Evolutionary conservation across 2,329 filamentous ascomycete species (phyloP).

Genomic region (Diaporthe sp.): DNA sequence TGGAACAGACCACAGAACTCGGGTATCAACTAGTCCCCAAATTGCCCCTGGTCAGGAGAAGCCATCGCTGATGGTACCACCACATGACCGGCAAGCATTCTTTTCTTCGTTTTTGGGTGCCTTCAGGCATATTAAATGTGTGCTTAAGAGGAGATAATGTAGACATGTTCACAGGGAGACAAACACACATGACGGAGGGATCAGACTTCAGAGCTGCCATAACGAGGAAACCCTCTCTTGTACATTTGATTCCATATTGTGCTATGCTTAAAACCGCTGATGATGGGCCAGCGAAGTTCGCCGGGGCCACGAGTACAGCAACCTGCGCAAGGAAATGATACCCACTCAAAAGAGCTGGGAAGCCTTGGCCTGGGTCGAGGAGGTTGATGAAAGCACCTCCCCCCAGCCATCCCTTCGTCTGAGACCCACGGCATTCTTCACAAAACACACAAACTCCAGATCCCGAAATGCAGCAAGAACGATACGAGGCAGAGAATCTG

Average conservation of each 20-base stretch:
- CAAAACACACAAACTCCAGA: neutral
- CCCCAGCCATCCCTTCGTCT: neutral
- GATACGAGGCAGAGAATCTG: too few relatives aligned
- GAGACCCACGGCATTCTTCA: neutral
- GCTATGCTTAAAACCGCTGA: neutral
- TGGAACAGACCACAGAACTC: neutral
- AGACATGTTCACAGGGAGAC: neutral
- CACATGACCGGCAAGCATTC: neutral
- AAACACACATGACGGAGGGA: neutral
- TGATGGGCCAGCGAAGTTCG: too few relatives aligned
- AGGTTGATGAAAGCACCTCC: too few relatives aligned
- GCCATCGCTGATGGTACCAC: neutral
- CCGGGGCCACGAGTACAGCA: too few relatives aligned
- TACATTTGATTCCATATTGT: neutral
- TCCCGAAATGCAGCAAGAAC: neutral
- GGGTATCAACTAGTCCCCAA: too few relatives aligned
- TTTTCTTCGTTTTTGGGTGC: too few relatives aligned
- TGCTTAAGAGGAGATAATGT: too few relatives aligned
- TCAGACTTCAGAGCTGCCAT: neutral
- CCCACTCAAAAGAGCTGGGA: neutral
- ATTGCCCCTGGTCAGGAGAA: neutral
- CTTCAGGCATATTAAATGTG: neutral
- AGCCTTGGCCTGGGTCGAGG: neutral
- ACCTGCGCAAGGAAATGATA: neutral
- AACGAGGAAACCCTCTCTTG: neutral